A percentile compares a stretch with the other conserved stretches of the same genome.
phyloP scores from a whole-genome alignment of 1,139 yeast genomes.

The Yamadazyma buinensis region DNA sequence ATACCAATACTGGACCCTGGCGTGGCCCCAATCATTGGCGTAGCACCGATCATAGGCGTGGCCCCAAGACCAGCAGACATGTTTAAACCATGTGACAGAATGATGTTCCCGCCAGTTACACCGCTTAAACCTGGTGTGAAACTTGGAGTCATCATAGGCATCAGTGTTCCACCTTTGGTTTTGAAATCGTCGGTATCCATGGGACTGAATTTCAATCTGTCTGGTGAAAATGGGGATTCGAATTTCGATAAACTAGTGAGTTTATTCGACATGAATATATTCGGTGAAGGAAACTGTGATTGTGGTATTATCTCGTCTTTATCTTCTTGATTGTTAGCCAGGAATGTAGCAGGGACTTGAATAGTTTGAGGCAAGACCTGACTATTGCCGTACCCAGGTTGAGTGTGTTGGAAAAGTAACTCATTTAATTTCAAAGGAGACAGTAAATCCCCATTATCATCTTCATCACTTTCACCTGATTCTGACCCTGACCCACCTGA shows the following conservation, averaged over 20 bases:
- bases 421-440: slow-evolving; percentile 2
- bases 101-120: too few relatives aligned
- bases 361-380: not conserved
- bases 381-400: not conserved
- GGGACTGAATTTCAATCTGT: slow-evolving; percentile 13
- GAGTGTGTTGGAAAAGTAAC: slow-evolving; percentile 1
- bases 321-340: not conserved
- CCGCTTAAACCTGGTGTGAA: slow-evolving; percentile 1
- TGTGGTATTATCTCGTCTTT: too few relatives aligned
- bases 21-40: too few relatives aligned
- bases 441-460: slow-evolving; percentile 11
- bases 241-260: slow-evolving; percentile 15
- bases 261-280: slow-evolving; percentile 9
- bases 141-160: slow-evolving; percentile 6
- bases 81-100: too few relatives aligned
- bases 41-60: too few relatives aligned
- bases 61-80: too few relatives aligned
- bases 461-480: slow-evolving; percentile 38
- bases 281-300: slow-evolving; percentile 24
- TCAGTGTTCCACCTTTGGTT: slow-evolving; percentile 7
- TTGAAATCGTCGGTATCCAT: slow-evolving; percentile 13
- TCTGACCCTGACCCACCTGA: slow-evolving; percentile 18
- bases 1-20: not conserved
- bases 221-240: slow-evolving; percentile 29
- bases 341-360: not conserved